These are phyloP conservation scores for Sporothrix phasma DNA, from an alignment of 2,329 filamentous ascomycete genomes.

Conservation along the genomic window DNA sequence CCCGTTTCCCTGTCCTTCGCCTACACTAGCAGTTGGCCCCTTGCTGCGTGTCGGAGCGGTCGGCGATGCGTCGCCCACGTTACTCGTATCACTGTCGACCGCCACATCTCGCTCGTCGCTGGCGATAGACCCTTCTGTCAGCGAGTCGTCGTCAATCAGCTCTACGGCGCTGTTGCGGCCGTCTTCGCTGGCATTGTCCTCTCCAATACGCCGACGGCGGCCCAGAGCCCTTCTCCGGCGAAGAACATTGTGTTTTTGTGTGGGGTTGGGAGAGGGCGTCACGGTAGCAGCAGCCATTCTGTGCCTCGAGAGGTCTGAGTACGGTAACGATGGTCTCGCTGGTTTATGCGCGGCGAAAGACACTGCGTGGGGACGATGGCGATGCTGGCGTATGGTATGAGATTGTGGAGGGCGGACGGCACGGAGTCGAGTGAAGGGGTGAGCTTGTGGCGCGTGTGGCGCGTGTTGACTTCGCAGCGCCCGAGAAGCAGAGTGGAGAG, in stretches of 20 bases:
- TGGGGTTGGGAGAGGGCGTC: slow-evolving; percentile 7
- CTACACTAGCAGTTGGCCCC: slow-evolving; percentile 14
- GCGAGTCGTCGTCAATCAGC: slow-evolving; percentile 51
- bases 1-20: slow-evolving; percentile 27
- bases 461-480: neutral
- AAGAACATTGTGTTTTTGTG: slow-evolving; percentile 23
- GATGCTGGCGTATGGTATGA: neutral
- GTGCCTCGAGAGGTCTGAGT: neutral
- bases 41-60: slow-evolving; percentile 30
- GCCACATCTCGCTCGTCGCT: slow-evolving; percentile 52
- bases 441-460: too few relatives aligned
- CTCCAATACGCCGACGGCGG: slow-evolving; percentile 57
- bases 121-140: slow-evolving; percentile 52
- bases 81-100: slow-evolving; percentile 55
- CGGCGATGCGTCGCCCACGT: slow-evolving; percentile 47
- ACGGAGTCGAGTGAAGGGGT: neutral
- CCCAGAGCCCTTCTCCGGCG: slow-evolving; percentile 57
- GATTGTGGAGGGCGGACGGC: neutral
- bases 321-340: neutral
- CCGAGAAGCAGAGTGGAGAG: neutral
- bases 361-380: neutral
- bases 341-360: neutral
- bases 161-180: slow-evolving; percentile 45
- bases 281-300: slow-evolving; percentile 16
- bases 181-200: slow-evolving; percentile 56